These are phyloP conservation scores for Phellinidium pouzarii DNA, from an alignment of 1,284 basidiomycete genomes.

Conservation along the genomic window DNA sequence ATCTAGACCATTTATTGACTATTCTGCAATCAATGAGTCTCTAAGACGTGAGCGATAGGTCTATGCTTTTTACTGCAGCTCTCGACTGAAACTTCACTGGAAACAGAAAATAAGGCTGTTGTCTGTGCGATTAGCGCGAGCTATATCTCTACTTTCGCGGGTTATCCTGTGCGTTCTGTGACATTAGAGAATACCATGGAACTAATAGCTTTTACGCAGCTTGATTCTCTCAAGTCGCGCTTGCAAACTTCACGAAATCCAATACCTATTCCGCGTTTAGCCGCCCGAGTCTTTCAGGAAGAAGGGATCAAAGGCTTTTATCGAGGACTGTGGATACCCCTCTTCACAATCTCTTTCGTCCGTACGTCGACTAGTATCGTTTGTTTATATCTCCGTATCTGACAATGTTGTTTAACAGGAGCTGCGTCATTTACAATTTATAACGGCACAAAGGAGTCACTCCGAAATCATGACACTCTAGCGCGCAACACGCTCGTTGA, in stretches of 20 bases:
- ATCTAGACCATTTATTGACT: constrained; percentile 53
- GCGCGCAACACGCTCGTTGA: constrained; percentile 55
- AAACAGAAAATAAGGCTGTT: constrained; percentile 69
- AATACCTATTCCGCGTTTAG: constrained; percentile 69
- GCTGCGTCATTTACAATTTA: constrained; percentile 93
- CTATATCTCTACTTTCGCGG: constrained; percentile 76
- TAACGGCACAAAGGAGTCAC: constrained; percentile 79
- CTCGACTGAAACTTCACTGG: constrained; percentile 11
- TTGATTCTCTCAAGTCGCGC: constrained; percentile 90
- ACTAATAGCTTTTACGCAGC: constrained; percentile 29
- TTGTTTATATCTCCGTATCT: constrained; percentile 17
- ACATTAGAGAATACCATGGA: not conserved
- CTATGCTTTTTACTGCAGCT: constrained; percentile 12
- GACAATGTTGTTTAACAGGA: constrained; percentile 36
- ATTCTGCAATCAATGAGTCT: constrained; percentile 54
- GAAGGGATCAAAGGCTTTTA: constrained; percentile 93
- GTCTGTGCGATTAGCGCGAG: constrained; percentile 78
- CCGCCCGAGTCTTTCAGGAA: constrained; percentile 73
- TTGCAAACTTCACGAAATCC: constrained; percentile 79
- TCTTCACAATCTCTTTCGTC: constrained; percentile 95
- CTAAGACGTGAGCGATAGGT: constrained; percentile 48
- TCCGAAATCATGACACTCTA: constrained; percentile 56
- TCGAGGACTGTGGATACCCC: constrained; percentile 85
- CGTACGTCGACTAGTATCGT: constrained; percentile 45
- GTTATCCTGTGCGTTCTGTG: constrained; percentile 59